Evolutionary conservation across 2,329 filamentous ascomycete species (phyloP).

Genomic region (Knoxdaviesia capensis): DNA sequence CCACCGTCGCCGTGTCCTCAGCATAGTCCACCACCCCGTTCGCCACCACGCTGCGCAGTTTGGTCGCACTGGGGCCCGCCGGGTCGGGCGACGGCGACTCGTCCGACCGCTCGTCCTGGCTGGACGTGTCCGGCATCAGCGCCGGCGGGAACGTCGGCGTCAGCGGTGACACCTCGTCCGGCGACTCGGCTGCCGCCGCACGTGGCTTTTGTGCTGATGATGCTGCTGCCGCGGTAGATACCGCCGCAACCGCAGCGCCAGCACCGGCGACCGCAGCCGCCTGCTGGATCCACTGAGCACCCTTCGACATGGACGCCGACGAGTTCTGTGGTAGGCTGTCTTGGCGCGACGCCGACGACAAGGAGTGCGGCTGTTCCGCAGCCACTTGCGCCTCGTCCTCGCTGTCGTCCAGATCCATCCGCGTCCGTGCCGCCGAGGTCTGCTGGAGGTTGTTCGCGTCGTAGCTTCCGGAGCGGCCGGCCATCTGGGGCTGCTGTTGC

Average conservation of each 20-base stretch:
- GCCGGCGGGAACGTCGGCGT: conserved; percentile 36
- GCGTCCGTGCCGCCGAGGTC: conserved; percentile 30
- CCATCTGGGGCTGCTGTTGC: conserved; percentile 15
- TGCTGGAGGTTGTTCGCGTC: background rate
- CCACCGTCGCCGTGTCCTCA: conserved; percentile 26
- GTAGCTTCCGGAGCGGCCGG: too few relatives aligned
- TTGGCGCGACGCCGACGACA: too few relatives aligned
- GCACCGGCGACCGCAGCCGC: conserved; percentile 9
- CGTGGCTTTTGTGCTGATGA: too few relatives aligned
- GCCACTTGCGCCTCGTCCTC: too few relatives aligned
- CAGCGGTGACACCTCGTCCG: conserved; percentile 34
- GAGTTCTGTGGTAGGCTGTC: conserved; percentile 23
- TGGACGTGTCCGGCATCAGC: conserved; percentile 50
- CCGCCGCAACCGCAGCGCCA: too few relatives aligned
- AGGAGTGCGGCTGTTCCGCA: too few relatives aligned
- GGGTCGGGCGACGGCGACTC: conserved; percentile 46
- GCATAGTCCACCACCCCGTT: conserved; percentile 12
- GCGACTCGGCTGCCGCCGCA: conserved; percentile 35
- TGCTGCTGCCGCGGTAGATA: too few relatives aligned
- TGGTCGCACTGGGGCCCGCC: conserved; percentile 17
- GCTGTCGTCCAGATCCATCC: conserved; percentile 19
- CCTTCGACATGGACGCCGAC: conserved; percentile 29
- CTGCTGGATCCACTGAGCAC: background rate
- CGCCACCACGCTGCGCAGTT: too few relatives aligned
- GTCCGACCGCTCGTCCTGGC: conserved; percentile 42